phyloP scores from a whole-genome alignment of 495 filamentous ascomycete genomes.

The Copromyces sp. region DNA sequence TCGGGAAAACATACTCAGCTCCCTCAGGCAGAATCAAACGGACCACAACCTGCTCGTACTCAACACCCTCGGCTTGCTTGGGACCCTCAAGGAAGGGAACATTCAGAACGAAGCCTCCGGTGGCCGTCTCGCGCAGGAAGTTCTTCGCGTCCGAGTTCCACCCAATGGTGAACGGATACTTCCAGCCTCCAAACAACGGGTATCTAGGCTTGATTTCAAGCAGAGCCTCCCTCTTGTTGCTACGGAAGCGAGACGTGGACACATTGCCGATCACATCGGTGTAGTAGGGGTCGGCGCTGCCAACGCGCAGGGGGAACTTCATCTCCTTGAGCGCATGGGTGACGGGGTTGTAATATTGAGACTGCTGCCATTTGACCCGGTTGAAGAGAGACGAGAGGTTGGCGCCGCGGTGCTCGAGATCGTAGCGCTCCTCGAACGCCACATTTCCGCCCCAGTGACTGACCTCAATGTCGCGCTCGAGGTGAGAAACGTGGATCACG shows the following conservation, averaged over 20 bases:
- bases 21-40: slow-evolving; percentile 86
- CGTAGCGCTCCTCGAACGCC: slow-evolving; percentile 88
- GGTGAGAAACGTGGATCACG: slow-evolving; percentile 57
- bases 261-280: slow-evolving; percentile 97
- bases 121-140: slow-evolving; percentile 56
- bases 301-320: slow-evolving; percentile 64
- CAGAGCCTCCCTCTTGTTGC: slow-evolving; percentile 62
- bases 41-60: slow-evolving; percentile 72
- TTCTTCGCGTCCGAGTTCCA: slow-evolving; percentile 79
- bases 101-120: slow-evolving; percentile 70
- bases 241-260: slow-evolving; percentile 81
- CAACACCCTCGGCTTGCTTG: slow-evolving; percentile 69
- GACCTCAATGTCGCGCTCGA: slow-evolving; percentile 88
- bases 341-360: slow-evolving; percentile 64
- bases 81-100: slow-evolving; percentile 95
- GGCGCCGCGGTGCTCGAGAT: slow-evolving; percentile 76
- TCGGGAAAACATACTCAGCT: slow-evolving; percentile 55
- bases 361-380: slow-evolving; percentile 71
- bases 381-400: slow-evolving; percentile 75
- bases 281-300: slow-evolving; percentile 80
- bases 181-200: slow-evolving; percentile 93
- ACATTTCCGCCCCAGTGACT: slow-evolving; percentile 97
- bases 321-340: slow-evolving; percentile 74
- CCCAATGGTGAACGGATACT: slow-evolving; percentile 88
- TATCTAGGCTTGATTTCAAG: slow-evolving; percentile 88